phyloP scores from a whole-genome alignment of 495 filamentous ascomycete species.

The Tuber microsphaerosporum region DNA sequence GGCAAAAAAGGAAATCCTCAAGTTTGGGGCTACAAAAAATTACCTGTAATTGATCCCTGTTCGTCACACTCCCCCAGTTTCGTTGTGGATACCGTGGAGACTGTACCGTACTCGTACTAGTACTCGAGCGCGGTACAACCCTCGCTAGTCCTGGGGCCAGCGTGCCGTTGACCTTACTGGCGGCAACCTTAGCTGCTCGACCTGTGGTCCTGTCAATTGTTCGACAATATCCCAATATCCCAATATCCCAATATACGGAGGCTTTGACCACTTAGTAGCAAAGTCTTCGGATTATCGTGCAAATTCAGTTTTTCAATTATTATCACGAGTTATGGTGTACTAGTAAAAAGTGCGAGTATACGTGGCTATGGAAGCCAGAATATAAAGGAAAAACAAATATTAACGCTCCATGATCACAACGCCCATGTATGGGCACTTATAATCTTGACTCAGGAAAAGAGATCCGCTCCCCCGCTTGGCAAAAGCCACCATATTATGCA shows the following conservation, averaged over 20 bases:
- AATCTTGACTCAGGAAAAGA: not conserved
- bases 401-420: not conserved
- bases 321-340: not conserved
- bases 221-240: not conserved
- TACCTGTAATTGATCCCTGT: no score
- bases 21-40: no score
- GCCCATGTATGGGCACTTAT: not conserved
- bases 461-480: not conserved
- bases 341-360: not conserved
- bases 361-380: not conserved
- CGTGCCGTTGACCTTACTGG: not conserved
- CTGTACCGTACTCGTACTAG: no score
- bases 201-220: not conserved
- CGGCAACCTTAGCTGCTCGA: not conserved
- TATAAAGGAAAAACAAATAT: not conserved
- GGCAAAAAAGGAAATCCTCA: no score
- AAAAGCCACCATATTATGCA: conserved; percentile 19
- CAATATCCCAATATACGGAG: not conserved
- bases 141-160: not conserved
- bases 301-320: not conserved
- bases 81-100: no score
- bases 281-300: not conserved
- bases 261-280: not conserved
- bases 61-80: no score
- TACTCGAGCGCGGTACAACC: not conserved